Conservation (phyloP, 2,329 filamentous ascomycete genomes). For the Nigrospora osmanthi region DNA sequence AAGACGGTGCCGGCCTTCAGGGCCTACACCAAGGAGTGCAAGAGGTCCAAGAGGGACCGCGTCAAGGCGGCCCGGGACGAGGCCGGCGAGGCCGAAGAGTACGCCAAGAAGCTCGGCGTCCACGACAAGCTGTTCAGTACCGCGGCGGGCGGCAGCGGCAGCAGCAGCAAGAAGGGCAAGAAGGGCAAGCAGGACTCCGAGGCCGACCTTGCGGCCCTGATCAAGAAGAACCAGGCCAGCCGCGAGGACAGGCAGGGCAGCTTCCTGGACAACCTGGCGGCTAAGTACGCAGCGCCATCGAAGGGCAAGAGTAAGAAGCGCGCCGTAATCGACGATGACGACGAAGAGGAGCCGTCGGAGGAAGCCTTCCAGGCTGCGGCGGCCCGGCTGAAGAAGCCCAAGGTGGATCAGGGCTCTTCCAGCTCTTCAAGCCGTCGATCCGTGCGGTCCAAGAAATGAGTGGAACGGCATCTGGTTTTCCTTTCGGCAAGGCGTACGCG, state of each 20-base stretch:
- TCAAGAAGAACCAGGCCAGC: slow-evolving; percentile 61
- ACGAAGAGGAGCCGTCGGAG: slow-evolving; percentile 36
- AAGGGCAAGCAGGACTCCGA: slow-evolving; percentile 34
- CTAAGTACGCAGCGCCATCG: slow-evolving; percentile 56
- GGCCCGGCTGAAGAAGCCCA: slow-evolving; percentile 34
- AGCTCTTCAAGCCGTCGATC: slow-evolving; percentile 1
- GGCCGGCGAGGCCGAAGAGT: slow-evolving; percentile 63
- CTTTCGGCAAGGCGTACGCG: background rate
- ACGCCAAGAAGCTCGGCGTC: slow-evolving; percentile 67
- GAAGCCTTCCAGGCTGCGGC: slow-evolving; percentile 53
- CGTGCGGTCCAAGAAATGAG: slow-evolving; percentile 8
- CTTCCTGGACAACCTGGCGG: slow-evolving; percentile 68
- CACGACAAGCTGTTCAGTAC: slow-evolving; percentile 59
- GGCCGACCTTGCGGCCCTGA: slow-evolving; percentile 61
- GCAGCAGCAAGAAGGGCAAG: slow-evolving; percentile 33
- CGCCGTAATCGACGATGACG: slow-evolving; percentile 50
- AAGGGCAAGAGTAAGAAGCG: slow-evolving; percentile 40
- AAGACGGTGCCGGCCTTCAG: slow-evolving; percentile 60
- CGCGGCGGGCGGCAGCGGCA: background rate
- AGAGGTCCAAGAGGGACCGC: slow-evolving; percentile 52
- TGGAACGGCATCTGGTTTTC: background rate
- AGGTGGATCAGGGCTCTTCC: slow-evolving; percentile 9
- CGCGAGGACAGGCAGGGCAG: slow-evolving; percentile 29
- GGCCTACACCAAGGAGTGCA: slow-evolving; percentile 67
- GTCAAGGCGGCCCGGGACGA: slow-evolving; percentile 58